Evolutionary conservation across 345 rosid species (phyloP).

Genomic region (Populus pruinosa): DNA sequence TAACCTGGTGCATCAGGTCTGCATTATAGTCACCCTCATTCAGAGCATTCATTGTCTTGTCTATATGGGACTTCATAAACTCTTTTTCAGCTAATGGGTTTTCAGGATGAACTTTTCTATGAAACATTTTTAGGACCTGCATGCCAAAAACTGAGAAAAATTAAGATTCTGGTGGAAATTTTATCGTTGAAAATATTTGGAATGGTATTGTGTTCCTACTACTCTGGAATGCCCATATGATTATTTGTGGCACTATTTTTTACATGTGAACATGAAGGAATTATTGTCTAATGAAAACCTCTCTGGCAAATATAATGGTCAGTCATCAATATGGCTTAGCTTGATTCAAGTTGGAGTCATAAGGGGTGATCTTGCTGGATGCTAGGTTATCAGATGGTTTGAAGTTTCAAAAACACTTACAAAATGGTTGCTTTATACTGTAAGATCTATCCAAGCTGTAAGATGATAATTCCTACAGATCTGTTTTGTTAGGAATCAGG

Average conservation of each 20-base stretch:
- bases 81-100: slow-evolving; percentile 34
- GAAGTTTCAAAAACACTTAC: background rate
- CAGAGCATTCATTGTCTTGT: slow-evolving; percentile 22
- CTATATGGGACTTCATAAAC: slow-evolving; percentile 7
- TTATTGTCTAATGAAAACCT: background rate
- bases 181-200: background rate
- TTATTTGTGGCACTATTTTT: background rate
- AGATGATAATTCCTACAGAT: background rate
- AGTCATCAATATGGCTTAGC: slow-evolving; percentile 1
- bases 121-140: slow-evolving; percentile 70
- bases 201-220: background rate
- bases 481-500: slow-evolving; percentile 1
- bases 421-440: background rate
- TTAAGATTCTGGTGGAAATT: background rate
- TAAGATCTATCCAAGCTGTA: slow-evolving; percentile 1
- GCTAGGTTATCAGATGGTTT: background rate
- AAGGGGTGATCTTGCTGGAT: background rate
- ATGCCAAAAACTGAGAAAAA: slow-evolving; percentile 20
- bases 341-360: background rate
- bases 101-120: slow-evolving; percentile 77
- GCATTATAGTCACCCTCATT: slow-evolving; percentile 17
- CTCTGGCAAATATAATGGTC: background rate
- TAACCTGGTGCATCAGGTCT: slow-evolving; percentile 26
- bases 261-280: background rate
- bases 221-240: background rate